Evolutionary conservation across 2,329 filamentous ascomycete genomes (phyloP).

Genomic region (Didymella segeticola): DNA sequence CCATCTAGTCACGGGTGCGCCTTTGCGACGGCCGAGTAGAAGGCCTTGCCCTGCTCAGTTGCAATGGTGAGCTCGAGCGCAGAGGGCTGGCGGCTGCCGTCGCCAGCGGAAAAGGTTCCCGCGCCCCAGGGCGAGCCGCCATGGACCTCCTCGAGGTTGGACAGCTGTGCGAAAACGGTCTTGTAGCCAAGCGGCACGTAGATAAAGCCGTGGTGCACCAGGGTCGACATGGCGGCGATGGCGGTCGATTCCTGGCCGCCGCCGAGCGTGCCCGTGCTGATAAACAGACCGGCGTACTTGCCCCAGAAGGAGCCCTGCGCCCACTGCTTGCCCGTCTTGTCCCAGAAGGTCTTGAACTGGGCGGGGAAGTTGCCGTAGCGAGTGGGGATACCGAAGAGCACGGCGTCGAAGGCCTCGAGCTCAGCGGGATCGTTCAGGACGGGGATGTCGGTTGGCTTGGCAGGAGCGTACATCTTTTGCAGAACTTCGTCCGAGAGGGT

Average conservation of each 20-base stretch:
- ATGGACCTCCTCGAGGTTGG: slow-evolving; percentile 78
- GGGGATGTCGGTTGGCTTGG: slow-evolving; percentile 71
- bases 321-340: slow-evolving; percentile 89
- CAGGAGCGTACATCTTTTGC: slow-evolving; percentile 86
- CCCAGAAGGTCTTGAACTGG: slow-evolving; percentile 95
- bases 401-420: slow-evolving; percentile 80
- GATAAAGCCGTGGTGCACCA: slow-evolving; percentile 92
- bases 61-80: slow-evolving; percentile 80
- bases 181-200: slow-evolving; percentile 96
- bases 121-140: slow-evolving; percentile 93
- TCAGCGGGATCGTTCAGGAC: slow-evolving; percentile 65
- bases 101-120: slow-evolving; percentile 80
- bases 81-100: slow-evolving; percentile 84
- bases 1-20: slow-evolving; percentile 80
- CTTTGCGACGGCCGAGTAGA: slow-evolving; percentile 80
- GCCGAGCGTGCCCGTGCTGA: slow-evolving; percentile 80
- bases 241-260: slow-evolving; percentile 94
- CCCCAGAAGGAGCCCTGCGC: slow-evolving; percentile 75
- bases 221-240: slow-evolving; percentile 80
- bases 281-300: slow-evolving; percentile 90
- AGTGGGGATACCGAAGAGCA: slow-evolving; percentile 94
- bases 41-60: slow-evolving; percentile 80
- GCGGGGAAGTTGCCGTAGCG: slow-evolving; percentile 95
- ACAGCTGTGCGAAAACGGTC: slow-evolving; percentile 72
- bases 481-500: slow-evolving; percentile 86